A percentile compares a stretch with the other conserved stretches of the same genome.
Conservation (phyloP, 345 rosid species). For the Capsella bursapastoris region DNA sequence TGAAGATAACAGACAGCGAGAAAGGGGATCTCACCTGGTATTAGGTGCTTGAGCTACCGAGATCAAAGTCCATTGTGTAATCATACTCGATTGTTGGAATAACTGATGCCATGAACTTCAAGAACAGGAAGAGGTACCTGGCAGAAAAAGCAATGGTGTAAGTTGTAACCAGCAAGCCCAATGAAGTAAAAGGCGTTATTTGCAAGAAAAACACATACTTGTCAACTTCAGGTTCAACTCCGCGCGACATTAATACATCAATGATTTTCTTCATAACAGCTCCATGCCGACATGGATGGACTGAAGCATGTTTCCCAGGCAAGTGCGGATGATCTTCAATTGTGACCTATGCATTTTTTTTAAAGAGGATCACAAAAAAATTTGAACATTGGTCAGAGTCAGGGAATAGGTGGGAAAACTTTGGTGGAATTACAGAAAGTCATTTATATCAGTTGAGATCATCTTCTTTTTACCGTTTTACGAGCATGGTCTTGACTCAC, state of each 20-base stretch:
- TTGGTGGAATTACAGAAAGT: background rate
- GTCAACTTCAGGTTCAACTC: conserved; percentile 99
- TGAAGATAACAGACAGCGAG: background rate
- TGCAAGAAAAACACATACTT: conserved; percentile 56
- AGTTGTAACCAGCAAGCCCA: conserved; percentile 19
- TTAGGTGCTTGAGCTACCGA: conserved; percentile 84
- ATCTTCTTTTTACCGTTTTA: conserved; percentile 61
- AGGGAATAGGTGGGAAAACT: background rate
- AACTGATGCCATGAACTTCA: conserved; percentile 91
- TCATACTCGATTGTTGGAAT: conserved; percentile 96
- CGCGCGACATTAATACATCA: conserved; percentile 93
- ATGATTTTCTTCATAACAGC: conserved; percentile 99
- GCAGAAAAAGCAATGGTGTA: conserved; percentile 23
- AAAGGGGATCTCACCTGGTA: conserved; percentile 38
- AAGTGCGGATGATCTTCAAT: conserved; percentile 99
- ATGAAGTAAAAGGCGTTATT: background rate
- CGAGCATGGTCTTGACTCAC: conserved; percentile 97
- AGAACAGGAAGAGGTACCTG: conserved; percentile 92
- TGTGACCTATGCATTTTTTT: conserved; percentile 61
- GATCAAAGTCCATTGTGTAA: conserved; percentile 95
- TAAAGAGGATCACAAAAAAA: background rate
- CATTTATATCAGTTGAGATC: background rate
- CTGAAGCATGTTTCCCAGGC: conserved; percentile 98
- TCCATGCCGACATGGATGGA: conserved; percentile 98
- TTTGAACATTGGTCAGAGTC: conserved; percentile 14